Conservation (phyloP, 192 early-diverging fungal genomes). For the Coemansia reversa region DNA sequence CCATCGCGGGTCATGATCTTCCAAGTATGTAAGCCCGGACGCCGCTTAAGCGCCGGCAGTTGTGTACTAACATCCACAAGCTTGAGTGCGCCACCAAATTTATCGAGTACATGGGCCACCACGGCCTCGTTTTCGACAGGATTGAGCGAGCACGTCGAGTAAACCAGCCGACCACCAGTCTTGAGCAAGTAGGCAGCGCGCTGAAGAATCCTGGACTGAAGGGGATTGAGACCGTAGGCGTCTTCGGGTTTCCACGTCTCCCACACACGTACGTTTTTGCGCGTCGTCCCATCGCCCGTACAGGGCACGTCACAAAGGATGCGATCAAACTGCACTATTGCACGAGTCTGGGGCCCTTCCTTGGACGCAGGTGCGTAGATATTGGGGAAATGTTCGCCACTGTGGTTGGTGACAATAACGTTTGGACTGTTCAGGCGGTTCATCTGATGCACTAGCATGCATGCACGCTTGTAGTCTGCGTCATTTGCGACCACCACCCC, state of each 20-base stretch:
- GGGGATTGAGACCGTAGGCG: constrained; percentile 77
- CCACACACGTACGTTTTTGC: constrained; percentile 96
- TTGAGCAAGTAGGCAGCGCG: constrained; percentile 87
- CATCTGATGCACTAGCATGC: constrained; percentile 94
- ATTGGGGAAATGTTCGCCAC: constrained; percentile 84
- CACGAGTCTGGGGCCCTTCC: constrained; percentile 20
- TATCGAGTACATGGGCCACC: constrained; percentile 76
- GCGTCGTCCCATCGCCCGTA: constrained; percentile 94
- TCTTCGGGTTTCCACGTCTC: constrained; percentile 75
- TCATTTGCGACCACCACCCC: constrained; percentile 98
- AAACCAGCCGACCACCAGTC: constrained; percentile 90
- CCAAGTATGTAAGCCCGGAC: constrained; percentile 83
- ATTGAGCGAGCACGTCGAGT: constrained; percentile 98
- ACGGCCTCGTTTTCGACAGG: constrained; percentile 98
- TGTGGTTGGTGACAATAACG: constrained; percentile 94
- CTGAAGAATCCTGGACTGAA: constrained; percentile 85
- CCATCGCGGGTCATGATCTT: constrained; percentile 81
- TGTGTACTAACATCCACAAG: constrained; percentile 85
- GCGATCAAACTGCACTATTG: constrained; percentile 86
- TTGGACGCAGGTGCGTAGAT: constrained; percentile 40
- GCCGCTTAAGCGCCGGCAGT: constrained; percentile 76
- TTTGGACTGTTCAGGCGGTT: constrained; percentile 92
- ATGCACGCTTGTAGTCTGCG: constrained; percentile 82
- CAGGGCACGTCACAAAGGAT: constrained; percentile 98
- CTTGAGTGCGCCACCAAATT: constrained; percentile 66